phyloP scores from a whole-genome alignment of 306 rosid genomes.

The Casuarina glauca region DNA sequence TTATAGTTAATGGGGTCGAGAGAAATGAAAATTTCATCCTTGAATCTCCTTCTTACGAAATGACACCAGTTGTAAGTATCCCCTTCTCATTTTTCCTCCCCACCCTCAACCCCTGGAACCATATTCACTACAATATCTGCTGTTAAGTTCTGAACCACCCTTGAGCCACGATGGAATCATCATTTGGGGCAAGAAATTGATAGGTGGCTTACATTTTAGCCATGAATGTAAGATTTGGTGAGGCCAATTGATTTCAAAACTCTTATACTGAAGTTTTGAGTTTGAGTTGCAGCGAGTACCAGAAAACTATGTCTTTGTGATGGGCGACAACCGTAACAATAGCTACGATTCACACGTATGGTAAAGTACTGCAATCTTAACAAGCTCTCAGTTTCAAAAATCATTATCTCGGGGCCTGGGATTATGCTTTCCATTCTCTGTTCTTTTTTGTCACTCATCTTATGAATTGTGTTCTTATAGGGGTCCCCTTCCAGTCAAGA shows the following conservation, averaged over 20 bases:
- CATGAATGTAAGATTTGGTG: background rate
- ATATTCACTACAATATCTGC: background rate
- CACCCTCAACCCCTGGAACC: background rate
- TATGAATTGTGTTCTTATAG: slow-evolving; percentile 42
- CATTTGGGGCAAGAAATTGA: background rate
- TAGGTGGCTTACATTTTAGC: background rate
- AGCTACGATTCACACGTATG: slow-evolving; percentile 98
- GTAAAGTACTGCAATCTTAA: slow-evolving; percentile 44
- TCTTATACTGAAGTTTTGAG: slow-evolving; percentile 15
- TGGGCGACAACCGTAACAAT: slow-evolving; percentile 99
- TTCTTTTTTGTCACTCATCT: slow-evolving; percentile 15
- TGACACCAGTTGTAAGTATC: slow-evolving; percentile 79
- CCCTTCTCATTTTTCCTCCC: background rate
- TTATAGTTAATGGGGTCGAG: slow-evolving; percentile 88
- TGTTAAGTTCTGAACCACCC: background rate
- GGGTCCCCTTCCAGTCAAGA: slow-evolving; percentile 96
- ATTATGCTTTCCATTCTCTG: background rate
- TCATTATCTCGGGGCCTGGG: background rate
- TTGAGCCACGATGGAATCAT: background rate
- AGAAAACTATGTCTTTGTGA: slow-evolving; percentile 79
- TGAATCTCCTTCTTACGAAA: slow-evolving; percentile 79
- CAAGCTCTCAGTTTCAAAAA: slow-evolving; percentile 5
- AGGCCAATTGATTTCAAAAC: slow-evolving; percentile 12
- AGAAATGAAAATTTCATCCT: slow-evolving; percentile 77
- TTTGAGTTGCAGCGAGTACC: slow-evolving; percentile 69